Conservation (phyloP, 2,329 filamentous ascomycete species). For the Penicillium hordei region DNA sequence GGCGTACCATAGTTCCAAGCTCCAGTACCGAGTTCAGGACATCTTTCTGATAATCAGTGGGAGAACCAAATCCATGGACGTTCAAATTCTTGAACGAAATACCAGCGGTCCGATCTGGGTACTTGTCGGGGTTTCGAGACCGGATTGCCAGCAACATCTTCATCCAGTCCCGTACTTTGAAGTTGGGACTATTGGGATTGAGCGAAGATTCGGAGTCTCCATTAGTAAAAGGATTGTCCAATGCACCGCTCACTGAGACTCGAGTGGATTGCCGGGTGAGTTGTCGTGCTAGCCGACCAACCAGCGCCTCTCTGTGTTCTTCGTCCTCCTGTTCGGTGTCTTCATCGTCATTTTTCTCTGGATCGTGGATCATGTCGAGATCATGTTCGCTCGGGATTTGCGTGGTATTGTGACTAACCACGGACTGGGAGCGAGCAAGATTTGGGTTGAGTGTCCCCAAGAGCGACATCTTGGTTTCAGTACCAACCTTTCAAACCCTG, state of each 20-base stretch:
- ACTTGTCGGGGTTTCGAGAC: conserved; percentile 20
- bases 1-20: neutral
- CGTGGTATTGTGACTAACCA: neutral
- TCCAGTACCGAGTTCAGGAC: conserved; percentile 57
- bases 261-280: conserved; percentile 25
- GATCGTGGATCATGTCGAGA: neutral
- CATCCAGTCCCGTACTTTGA: conserved; percentile 24
- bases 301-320: neutral
- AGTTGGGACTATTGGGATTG: conserved; percentile 23
- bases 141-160: conserved; percentile 22
- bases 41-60: conserved; percentile 66
- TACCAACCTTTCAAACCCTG: neutral
- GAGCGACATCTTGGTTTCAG: neutral
- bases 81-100: conserved; percentile 63
- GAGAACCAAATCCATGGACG: conserved; percentile 65
- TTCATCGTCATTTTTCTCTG: neutral
- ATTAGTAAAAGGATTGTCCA: conserved; percentile 20
- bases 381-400: neutral
- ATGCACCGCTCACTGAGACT: conserved; percentile 15
- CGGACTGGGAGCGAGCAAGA: neutral
- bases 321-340: neutral
- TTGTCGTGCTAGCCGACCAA: conserved; percentile 3
- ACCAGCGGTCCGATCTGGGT: conserved; percentile 49
- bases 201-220: conserved; percentile 21
- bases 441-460: neutral